phyloP scores from a whole-genome alignment of 164 flowering plant genomes.

The Santalum album region DNA sequence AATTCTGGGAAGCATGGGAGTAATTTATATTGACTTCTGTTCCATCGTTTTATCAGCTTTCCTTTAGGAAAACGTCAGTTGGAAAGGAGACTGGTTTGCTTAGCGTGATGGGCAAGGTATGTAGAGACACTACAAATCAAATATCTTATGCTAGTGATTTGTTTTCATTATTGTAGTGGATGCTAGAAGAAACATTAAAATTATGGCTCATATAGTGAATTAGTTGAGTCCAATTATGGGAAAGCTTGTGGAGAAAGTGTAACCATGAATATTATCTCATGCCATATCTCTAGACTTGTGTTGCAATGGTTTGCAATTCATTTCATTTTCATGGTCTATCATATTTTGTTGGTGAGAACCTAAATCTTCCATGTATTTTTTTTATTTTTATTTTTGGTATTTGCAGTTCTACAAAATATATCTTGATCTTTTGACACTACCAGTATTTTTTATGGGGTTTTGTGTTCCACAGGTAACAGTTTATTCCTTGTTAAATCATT shows the following conservation, averaged over 20 bases:
- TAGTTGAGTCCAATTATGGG: too few species aligned
- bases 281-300: background rate
- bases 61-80: conserved; percentile 31
- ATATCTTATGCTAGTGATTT: too few species aligned
- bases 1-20: too few species aligned
- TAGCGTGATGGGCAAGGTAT: conserved; percentile 46
- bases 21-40: conserved; percentile 1
- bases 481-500: background rate
- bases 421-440: conserved; percentile 52
- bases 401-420: conserved; percentile 66
- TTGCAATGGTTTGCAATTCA: background rate
- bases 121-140: conserved; percentile 10
- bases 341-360: background rate
- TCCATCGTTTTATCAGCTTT: conserved; percentile 32
- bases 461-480: conserved; percentile 68
- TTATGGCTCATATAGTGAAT: background rate
- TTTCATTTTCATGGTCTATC: background rate
- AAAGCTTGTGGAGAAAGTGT: too few species aligned
- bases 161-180: too few species aligned
- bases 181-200: too few species aligned
- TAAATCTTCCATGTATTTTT: background rate
- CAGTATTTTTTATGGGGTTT: conserved; percentile 38
- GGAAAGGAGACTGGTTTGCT: conserved; percentile 29
- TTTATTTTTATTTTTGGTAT: conserved; percentile 3
- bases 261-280: too few species aligned